Base-by-base conservation (phyloP, 768 basidiomycete genomes). In the Podaxis sp. region DNA sequence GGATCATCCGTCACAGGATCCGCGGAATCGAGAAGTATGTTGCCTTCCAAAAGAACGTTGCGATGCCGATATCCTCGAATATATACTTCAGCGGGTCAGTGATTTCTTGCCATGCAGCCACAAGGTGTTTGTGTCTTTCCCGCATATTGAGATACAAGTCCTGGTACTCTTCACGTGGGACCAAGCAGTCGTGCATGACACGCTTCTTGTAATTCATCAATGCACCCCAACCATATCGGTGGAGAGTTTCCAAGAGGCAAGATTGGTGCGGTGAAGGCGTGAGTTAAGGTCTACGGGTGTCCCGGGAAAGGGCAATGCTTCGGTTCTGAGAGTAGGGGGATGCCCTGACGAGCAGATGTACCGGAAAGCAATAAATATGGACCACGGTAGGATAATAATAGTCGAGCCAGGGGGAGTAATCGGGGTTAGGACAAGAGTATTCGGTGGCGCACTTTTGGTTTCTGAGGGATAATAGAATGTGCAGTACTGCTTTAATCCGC, bases 41-140 rank as follows among this genome's bases (percentile, higher is more conserved):
- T 38, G 84, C 79, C 68, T 90, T 93, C 96, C 96, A 98, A 3
- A 98, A 76, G 0, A 91, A 98, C 1, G 94, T 93, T 2, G 95
- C 95, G 48, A 99, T 96, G 15, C 93, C 93, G 38, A 98, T 93
- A 71, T 99, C 96, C 91, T 96, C 94, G 61, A 89, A 96, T 6
- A 96, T 91, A 74, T 96, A 94, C 72, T 96, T 96, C 48, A 88
- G 70, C 0, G 94, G 93, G 73, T 96, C 93, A 0, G 94, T 96
- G 5, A 80, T 84, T 67, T 95, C 91, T 51, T 81, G 80, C 94
- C 94, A 96, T 4, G 81, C 81, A 67, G 83, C 77, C 2, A 93
- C 84, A 10, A 94, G 76, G 69, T 88, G 83, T 67, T 89, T 90
- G 75, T 97, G 87, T 11, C 91, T 80, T 68, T 93, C 92, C 60